Percentiles rank a stretch among this genome's conserved stretches.
Conservation (phyloP, 805 yeast species). For the Priceomyces castillae region DNA sequence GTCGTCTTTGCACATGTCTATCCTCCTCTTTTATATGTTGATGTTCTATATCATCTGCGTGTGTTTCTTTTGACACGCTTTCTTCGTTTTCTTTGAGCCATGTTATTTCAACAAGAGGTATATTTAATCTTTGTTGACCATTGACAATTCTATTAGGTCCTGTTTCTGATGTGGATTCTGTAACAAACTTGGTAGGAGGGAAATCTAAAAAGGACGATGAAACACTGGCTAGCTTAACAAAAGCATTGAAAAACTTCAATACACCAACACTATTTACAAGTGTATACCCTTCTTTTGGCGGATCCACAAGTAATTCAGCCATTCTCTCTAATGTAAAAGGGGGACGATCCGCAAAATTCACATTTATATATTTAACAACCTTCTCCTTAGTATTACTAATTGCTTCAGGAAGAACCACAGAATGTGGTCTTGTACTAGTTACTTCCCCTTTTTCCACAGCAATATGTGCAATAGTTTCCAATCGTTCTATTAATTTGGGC, state of each 20-base stretch:
- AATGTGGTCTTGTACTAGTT: slow-evolving; percentile 2
- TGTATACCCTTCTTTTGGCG: slow-evolving; percentile 33
- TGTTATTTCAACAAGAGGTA: slow-evolving; percentile 26
- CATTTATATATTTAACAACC: slow-evolving; percentile 35
- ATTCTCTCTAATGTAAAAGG: slow-evolving; percentile 52
- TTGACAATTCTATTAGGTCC: neutral
- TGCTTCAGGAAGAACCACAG: neutral
- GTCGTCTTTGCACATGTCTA: neutral
- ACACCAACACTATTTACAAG: slow-evolving; percentile 25
- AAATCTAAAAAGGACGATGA: slow-evolving; percentile 27
- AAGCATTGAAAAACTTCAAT: slow-evolving; percentile 44
- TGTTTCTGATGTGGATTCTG: neutral
- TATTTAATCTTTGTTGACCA: slow-evolving; percentile 5
- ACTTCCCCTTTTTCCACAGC: slow-evolving; percentile 8
- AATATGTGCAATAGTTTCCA: slow-evolving; percentile 7
- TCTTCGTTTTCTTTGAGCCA: slow-evolving; percentile 20
- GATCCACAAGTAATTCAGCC: slow-evolving; percentile 46
- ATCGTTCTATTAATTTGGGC: slow-evolving; percentile 10
- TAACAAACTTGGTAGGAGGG: slow-evolving; percentile 10
- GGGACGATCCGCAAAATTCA: slow-evolving; percentile 28
- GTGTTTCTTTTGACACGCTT: slow-evolving; percentile 1
- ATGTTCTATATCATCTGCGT: slow-evolving; percentile 3
- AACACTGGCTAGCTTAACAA: slow-evolving; percentile 31
- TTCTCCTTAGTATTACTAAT: neutral
- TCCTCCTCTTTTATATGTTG: neutral